These are phyloP conservation scores for Cicer arietinum DNA, from an alignment of 306 rosid genomes.

Conservation along the genomic window DNA sequence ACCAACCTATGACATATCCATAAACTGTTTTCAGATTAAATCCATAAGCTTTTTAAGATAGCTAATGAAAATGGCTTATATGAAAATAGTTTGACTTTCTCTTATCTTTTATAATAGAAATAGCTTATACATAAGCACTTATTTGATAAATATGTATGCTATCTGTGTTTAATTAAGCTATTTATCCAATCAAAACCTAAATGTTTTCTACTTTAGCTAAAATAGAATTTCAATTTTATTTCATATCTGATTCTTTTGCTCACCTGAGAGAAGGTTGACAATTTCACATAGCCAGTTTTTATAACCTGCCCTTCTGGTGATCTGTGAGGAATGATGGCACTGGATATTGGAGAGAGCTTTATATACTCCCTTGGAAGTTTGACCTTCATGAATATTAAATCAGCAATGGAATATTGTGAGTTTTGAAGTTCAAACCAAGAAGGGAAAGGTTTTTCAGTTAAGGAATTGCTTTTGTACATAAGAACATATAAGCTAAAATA, in stretches of 20 bases:
- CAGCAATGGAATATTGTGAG: constrained; percentile 3
- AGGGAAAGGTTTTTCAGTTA: neutral
- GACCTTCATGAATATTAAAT: constrained; percentile 60
- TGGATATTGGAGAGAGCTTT: constrained; percentile 86
- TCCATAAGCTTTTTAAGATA: no score
- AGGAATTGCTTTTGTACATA: neutral
- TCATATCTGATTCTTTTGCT: constrained; percentile 1
- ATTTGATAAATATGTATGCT: no score
- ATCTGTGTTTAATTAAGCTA: no score
- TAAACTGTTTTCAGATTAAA: no score
- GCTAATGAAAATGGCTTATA: no score
- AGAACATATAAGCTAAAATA: constrained; percentile 18
- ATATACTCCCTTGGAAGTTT: constrained; percentile 84
- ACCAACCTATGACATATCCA: no score
- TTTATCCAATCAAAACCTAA: neutral
- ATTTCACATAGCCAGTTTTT: constrained; percentile 89
- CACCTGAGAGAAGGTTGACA: constrained; percentile 90
- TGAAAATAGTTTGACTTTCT: no score
- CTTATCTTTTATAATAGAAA: no score
- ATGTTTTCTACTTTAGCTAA: neutral
- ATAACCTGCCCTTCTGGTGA: constrained; percentile 68
- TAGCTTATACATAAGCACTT: no score
- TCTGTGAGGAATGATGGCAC: constrained; percentile 79
- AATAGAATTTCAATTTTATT: neutral
- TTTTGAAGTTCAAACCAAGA: constrained; percentile 20